Evolutionary conservation across 2,329 filamentous ascomycete genomes (phyloP), one percentile per base, ranked within the genome.

Genomic region (Xylaria sp.): DNA sequence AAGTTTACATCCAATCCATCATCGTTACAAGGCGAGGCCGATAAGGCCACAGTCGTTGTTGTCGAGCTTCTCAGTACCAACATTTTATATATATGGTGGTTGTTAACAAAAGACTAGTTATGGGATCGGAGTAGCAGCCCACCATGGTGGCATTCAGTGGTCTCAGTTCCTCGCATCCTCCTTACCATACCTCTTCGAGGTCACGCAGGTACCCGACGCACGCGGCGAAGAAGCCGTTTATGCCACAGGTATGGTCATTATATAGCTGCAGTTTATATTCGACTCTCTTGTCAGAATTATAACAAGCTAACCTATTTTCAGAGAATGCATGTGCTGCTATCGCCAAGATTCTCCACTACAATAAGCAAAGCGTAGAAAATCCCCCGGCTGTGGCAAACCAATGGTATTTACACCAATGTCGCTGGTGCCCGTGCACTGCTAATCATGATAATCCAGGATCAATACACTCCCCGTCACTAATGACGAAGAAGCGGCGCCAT

Each of bases 281-380:
- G 10, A 18, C 31, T 28, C 15, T 56, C 18, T 48, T 31, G 1
- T 51, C 4, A 5, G 28, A n/a, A 6, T n/a, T 15, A 4, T n/a
- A 28, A 3, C 18, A 43, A 33, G 54, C 70, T 76, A 67, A 77
- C 43, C 20, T 52, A 9, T 18, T 13, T 20, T 67, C 62, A 1
- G 96, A 99, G 83, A 99, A 99, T 78, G 95, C 95, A 7, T 98
- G 94, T 75, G 95, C 96, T 51, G 94, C 94, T 74, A 96, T 99
- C 77, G 96, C 96, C 43, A 99, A 99, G 86, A 95, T 99, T 62
- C 85, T 99, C 72, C 94, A 97, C 79, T 98, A 91, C 83, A 98
- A 97, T 81, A 84, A 90, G 28, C 86, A 86, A 73, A 92, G 92
- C 78, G 90, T 99, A 20, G 85, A 85, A 63, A 93, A 97, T 76